A percentile compares a stretch with the other conserved stretches of the same genome.
Evolutionary conservation across 2,329 filamentous ascomycete species (phyloP).

Genomic region (Pseudocercospora fuligena): DNA sequence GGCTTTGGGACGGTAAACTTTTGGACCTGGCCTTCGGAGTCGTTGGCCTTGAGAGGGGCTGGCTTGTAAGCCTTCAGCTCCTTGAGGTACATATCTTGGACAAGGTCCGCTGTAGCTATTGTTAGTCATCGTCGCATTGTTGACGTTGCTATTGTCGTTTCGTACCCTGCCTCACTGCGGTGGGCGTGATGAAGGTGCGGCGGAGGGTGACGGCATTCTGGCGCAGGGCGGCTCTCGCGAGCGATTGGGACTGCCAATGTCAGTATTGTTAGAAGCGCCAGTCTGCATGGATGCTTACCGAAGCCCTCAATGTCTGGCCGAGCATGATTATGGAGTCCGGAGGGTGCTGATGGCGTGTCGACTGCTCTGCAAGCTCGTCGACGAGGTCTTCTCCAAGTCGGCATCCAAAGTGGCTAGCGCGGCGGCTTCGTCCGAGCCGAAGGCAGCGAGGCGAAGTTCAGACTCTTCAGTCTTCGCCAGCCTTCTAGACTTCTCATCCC

Average conservation of each 20-base stretch:
- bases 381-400: slow-evolving; percentile 11
- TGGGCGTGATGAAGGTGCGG: slow-evolving; percentile 68
- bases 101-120: slow-evolving; percentile 75
- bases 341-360: not conserved
- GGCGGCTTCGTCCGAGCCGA: not conserved
- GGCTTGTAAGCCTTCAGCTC: slow-evolving; percentile 97
- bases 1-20: slow-evolving; percentile 80
- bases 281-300: slow-evolving; percentile 48
- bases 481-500: slow-evolving; percentile 13
- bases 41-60: slow-evolving; percentile 78
- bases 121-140: slow-evolving; percentile 13
- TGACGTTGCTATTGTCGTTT: slow-evolving; percentile 21
- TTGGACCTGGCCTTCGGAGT: slow-evolving; percentile 88
- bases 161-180: slow-evolving; percentile 65
- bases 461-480: slow-evolving; percentile 9
- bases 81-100: slow-evolving; percentile 96
- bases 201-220: slow-evolving; percentile 58
- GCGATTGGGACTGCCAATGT: slow-evolving; percentile 60
- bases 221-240: slow-evolving; percentile 64
- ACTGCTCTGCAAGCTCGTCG: slow-evolving; percentile 8
- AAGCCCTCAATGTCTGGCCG: slow-evolving; percentile 65
- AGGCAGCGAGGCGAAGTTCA: not conserved
- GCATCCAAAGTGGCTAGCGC: not conserved
- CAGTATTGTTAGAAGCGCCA: slow-evolving; percentile 24
- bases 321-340: slow-evolving; percentile 54